phyloP scores from a whole-genome alignment of 2,329 filamentous ascomycete species.

The Fusarium mundagurra region DNA sequence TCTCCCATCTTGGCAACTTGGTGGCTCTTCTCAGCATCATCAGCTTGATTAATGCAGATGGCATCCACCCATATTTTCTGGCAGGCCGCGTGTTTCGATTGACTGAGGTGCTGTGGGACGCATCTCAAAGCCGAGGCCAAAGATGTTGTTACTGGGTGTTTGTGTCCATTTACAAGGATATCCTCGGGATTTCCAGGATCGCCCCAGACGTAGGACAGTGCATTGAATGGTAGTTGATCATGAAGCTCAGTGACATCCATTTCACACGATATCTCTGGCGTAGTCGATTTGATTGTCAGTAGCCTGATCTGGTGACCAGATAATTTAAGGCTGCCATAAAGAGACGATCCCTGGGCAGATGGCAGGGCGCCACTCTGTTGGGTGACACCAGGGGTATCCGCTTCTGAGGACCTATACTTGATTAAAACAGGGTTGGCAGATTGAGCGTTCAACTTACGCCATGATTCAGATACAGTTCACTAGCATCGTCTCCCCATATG shows the following conservation, averaged over 20 bases:
- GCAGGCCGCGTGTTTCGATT: not conserved
- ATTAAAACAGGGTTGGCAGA: not conserved
- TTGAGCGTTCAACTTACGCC: not conserved
- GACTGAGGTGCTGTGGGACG: not conserved
- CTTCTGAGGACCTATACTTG: not conserved
- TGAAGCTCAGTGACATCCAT: not conserved
- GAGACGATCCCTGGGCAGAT: not conserved
- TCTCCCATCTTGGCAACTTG: not conserved
- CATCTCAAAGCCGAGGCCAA: not conserved
- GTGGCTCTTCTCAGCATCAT: not conserved
- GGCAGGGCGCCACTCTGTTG: not conserved
- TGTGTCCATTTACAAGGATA: not conserved
- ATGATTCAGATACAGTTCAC: not conserved
- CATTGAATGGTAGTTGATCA: not conserved
- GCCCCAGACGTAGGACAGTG: not conserved
- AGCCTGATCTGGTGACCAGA: not conserved
- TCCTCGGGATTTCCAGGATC: not conserved
- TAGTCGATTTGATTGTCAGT: not conserved
- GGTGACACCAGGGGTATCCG: not conserved
- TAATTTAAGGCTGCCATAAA: not conserved
- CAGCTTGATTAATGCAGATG: not conserved
- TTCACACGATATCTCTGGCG: not conserved
- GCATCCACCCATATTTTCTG: not conserved
- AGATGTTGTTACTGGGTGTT: not conserved
- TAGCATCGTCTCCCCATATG: not conserved